Conservation (phyloP, 2,329 filamentous ascomycete species). For the Cryphonectria carpinicola region DNA sequence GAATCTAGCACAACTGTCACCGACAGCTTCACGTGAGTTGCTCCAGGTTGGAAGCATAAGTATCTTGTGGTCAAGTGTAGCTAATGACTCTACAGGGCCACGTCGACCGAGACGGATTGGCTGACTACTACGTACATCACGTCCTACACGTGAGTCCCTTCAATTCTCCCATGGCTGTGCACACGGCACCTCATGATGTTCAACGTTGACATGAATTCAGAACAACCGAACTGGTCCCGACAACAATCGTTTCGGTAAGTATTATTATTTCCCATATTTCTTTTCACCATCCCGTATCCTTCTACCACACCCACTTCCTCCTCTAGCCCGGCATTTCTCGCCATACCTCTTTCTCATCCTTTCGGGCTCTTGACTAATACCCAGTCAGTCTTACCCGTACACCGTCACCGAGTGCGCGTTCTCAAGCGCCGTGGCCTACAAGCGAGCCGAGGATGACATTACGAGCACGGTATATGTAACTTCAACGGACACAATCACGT, state of each 20-base stretch:
- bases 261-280: not conserved
- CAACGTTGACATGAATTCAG: conserved; percentile 17
- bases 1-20: conserved; percentile 3
- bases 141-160: conserved; percentile 8
- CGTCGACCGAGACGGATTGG: conserved; percentile 10
- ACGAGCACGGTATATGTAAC: conserved; percentile 17
- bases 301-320: not conserved
- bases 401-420: conserved; percentile 27
- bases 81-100: conserved; percentile 12
- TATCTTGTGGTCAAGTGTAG: not conserved
- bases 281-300: not conserved
- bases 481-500: conserved; percentile 14
- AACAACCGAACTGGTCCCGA: conserved; percentile 22
- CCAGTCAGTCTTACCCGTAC: conserved; percentile 28
- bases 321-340: not conserved
- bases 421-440: conserved; percentile 9
- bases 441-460: conserved; percentile 11
- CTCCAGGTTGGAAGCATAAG: not conserved
- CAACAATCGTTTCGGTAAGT: conserved; percentile 27
- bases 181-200: not conserved
- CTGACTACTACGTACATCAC: conserved; percentile 8
- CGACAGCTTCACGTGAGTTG: conserved; percentile 14
- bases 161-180: not conserved
- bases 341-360: not conserved
- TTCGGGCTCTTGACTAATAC: not conserved